Evolutionary conservation across 345 rosid genomes (phyloP), one percentile per base, ranked within the genome.

Genomic region (Mercurialis annua): DNA sequence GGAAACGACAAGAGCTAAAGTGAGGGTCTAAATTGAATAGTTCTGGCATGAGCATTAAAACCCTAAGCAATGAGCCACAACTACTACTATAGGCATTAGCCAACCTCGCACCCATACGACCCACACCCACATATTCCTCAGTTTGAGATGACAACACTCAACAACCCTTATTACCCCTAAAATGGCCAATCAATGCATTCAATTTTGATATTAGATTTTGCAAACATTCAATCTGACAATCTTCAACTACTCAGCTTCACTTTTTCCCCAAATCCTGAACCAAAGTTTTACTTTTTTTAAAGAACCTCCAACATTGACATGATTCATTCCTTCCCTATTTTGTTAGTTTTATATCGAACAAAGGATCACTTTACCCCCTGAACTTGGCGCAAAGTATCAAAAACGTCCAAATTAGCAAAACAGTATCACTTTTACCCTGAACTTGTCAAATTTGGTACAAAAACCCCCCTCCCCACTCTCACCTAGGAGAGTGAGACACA

Each of bases 141-240:
- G 48, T 36, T 59, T 55, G 70, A 67, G 7, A 67, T 55, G 70
- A 55, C 70, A 43, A 31, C 31, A 55, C 31, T 14, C 31, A 20
- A 16, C 54, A 12, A 60, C 64, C 14, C 70, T 0, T 15, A 6
- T 12, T 40, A 21, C 12, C 49, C 49, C 5, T 1, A 6, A 16
- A 7, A 8, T 15, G 1, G 1, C 14, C 47, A 64, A 51, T 51
- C 21, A 38, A 52, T 40, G 46, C 23, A 20, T 18, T 51, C 11
- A 34, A 34, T 52, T 23, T 1, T 36, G 5, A n/a, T 67, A 55
- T 44, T 0, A 56, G 38, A 65, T 33, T 38, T 36, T 0, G 48
- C 59, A 34, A 50, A 67, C 71, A 46, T 47, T 68, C 71, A 48
- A 31, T 24, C 71, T 67, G 71, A 67, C 71, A 67, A 46, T 48